Percentiles rank a stretch among this genome's conserved stretches.
These are phyloP conservation scores for Adiantum capillusveneris DNA, from an alignment of 75 land plant species.

Conservation along the genomic window DNA sequence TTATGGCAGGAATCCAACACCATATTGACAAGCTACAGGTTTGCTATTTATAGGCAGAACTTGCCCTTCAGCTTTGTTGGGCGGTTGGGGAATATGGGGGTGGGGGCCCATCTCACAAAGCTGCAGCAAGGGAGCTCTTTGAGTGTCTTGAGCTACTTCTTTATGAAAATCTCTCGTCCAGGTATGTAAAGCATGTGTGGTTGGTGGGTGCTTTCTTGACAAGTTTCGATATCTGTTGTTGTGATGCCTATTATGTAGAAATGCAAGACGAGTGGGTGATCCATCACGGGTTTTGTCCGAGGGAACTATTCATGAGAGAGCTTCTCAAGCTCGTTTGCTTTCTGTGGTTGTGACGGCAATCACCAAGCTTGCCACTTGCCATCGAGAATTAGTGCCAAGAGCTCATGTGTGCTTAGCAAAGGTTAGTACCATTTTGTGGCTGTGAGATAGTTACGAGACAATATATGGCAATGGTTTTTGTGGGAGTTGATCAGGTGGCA, in stretches of 20 bases:
- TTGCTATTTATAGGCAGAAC: constrained; percentile 48
- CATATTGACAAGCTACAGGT: not conserved
- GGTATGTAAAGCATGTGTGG: constrained; percentile 25
- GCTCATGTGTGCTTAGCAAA: constrained; percentile 92
- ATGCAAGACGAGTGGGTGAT: not conserved
- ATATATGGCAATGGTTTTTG: not conserved
- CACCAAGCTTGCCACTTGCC: constrained; percentile 92
- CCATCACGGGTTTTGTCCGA: not conserved
- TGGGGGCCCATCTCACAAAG: constrained; percentile 69
- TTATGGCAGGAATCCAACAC: no score
- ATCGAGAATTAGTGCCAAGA: constrained; percentile 80
- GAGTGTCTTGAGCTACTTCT: constrained; percentile 86
- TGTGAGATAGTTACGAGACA: not conserved
- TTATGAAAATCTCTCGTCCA: constrained; percentile 90
- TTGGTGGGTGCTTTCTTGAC: not conserved
- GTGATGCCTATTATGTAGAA: not conserved
- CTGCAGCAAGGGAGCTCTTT: constrained; percentile 87
- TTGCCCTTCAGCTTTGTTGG: constrained; percentile 95
- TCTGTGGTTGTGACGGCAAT: constrained; percentile 94
- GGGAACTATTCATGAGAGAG: constrained; percentile 23
- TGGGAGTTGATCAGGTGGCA: constrained; percentile 49
- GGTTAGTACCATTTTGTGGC: constrained; percentile 28
- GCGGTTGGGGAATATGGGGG: constrained; percentile 97
- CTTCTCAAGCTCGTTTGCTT: constrained; percentile 75
- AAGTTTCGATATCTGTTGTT: no score